Base-by-base conservation (phyloP, 495 filamentous ascomycete species). In the Haplographium delicatum region DNA sequence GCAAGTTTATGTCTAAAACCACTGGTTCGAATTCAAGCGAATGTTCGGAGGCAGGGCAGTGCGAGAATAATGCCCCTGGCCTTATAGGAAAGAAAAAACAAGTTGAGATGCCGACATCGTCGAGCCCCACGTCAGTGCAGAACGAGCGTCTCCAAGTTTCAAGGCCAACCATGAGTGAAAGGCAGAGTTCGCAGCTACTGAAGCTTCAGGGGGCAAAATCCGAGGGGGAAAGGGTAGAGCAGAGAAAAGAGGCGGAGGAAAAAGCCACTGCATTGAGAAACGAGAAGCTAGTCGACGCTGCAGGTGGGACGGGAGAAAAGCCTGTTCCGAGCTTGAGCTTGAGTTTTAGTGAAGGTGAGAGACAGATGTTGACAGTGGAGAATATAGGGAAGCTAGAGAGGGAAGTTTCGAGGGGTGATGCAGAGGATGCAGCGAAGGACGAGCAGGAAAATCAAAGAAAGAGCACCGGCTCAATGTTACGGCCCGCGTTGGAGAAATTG, bases 231-330 rank as follows among this genome's bases (percentile, higher is more conserved):
- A 60, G 62, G 7, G 62, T 41, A 5, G 31, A 65, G 7, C 49
- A 63, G 20, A 57, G 65, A 7, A 62, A 65, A 30, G 52, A 66
- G 13, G 64, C 70, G 0, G 72, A 72, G 45, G 75, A 77, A 47
- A 72, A 71, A 52, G 74, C 73, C 1, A 66, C 59, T 4, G 47
- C 58, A 19, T 59, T 75, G 1, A 63, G 72, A 6, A 69, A 77
- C 45, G 68, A 74, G 50, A 74, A 68, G 40, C 49, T 77, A 4
- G 49, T 78, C 18, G 68, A 65, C 3, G 63, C 65, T 19, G 65
- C 59, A 24, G 63, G 62, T n/a, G 9, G 37, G 0, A 11, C 44
- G 11, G 42, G 44, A 3, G 42, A 47, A 16, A 20, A 28, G 25
- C 28, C 26, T 9, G 22, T 40, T 4, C 42, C 33, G 16, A 34